Conservation (phyloP, 352 stramenopile species). For the Phytophthora idaei region DNA sequence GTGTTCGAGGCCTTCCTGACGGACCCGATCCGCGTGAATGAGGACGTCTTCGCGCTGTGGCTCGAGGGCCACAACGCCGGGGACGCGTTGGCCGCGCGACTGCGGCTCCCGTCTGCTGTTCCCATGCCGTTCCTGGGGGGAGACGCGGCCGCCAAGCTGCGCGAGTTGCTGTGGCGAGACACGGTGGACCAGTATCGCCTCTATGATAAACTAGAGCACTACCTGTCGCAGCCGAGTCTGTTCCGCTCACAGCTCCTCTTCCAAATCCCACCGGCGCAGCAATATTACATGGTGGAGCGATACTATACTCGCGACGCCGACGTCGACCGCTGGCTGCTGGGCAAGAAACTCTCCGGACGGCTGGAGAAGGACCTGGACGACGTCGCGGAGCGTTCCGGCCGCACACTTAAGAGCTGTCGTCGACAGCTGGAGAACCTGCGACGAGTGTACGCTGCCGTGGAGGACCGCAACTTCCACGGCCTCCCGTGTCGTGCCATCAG, state of each 20-base stretch:
- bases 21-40: conserved; percentile 78
- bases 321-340: conserved; percentile 76
- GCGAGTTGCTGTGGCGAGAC: conserved; percentile 78
- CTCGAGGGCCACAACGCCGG: conserved; percentile 73
- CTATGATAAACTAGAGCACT: conserved; percentile 86
- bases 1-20: conserved; percentile 86
- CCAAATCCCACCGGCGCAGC: conserved; percentile 77
- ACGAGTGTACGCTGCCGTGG: conserved; percentile 71
- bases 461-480: conserved; percentile 84
- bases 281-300: conserved; percentile 83
- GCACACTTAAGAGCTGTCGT: conserved; percentile 78
- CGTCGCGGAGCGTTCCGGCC: conserved; percentile 69
- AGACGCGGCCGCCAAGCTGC: conserved; percentile 52
- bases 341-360: conserved; percentile 82
- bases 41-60: conserved; percentile 82
- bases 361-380: conserved; percentile 89
- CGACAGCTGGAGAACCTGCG: conserved; percentile 82
- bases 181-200: conserved; percentile 86
- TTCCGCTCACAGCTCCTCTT: conserved; percentile 83
- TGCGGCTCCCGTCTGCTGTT: conserved; percentile 45
- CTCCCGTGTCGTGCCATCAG: conserved; percentile 47
- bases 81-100: conserved; percentile 55
- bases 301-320: conserved; percentile 81
- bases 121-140: conserved; percentile 57
- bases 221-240: conserved; percentile 78